Evolutionary conservation across 768 basidiomycete species (phyloP).

Genomic region (Termitomyces sp.): DNA sequence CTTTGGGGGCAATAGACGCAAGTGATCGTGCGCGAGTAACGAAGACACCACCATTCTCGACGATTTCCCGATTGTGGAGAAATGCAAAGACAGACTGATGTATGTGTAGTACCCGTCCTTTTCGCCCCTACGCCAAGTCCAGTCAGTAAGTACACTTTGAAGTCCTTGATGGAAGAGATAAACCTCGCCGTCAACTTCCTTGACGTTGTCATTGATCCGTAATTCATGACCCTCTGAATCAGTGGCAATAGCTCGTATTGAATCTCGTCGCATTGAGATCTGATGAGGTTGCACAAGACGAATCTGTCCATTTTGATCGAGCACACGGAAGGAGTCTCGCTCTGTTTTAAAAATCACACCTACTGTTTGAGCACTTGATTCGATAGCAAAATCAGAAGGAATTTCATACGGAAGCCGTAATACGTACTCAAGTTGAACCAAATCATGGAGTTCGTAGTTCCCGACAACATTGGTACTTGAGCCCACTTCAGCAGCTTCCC

Average conservation of each 20-base stretch:
- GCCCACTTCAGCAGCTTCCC: constrained; percentile 97
- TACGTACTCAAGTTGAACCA: constrained; percentile 94
- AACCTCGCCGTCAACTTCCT: constrained; percentile 88
- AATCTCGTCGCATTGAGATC: constrained; percentile 87
- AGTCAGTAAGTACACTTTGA: constrained; percentile 2
- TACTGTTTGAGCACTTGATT: constrained; percentile 77
- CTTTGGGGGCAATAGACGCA: constrained; percentile 83
- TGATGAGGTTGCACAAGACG: constrained; percentile 91
- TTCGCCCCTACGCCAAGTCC: constrained; percentile 53
- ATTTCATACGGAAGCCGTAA: background rate
- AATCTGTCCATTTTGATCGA: constrained; percentile 91
- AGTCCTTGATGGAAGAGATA: constrained; percentile 17
- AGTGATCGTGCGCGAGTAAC: constrained; percentile 84
- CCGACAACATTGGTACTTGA: constrained; percentile 86
- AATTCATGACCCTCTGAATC: constrained; percentile 89
- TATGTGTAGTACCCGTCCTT: constrained; percentile 89
- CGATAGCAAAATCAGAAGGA: constrained; percentile 7
- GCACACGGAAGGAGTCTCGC: constrained; percentile 90
- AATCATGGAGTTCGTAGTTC: constrained; percentile 92
- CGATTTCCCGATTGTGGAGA: constrained; percentile 86
- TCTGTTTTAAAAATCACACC: constrained; percentile 98
- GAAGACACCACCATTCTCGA: constrained; percentile 92
- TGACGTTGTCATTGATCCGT: constrained; percentile 85
- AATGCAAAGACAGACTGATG: constrained; percentile 94
- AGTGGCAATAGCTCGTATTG: constrained; percentile 77